These are phyloP conservation scores for Ceratocystis diversiconidia DNA, from an alignment of 2,329 filamentous ascomycete species.

Conservation along the genomic window DNA sequence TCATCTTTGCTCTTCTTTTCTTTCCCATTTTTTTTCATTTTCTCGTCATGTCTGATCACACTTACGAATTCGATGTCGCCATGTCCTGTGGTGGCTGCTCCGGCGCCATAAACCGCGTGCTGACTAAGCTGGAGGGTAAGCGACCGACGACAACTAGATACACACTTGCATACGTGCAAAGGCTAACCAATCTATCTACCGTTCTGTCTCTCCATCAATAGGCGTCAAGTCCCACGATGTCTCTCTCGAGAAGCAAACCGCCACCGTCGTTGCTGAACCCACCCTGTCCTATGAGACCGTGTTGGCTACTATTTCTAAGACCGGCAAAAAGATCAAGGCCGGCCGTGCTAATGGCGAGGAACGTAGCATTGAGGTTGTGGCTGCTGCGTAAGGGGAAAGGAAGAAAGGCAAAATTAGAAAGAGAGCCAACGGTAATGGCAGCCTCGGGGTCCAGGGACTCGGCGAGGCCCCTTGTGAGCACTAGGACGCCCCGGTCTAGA, in stretches of 20 bases:
- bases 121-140: constrained; percentile 82
- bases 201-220: constrained; percentile 26
- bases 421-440: too few species aligned
- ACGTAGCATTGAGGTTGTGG: constrained; percentile 36
- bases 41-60: constrained; percentile 56
- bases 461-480: too few species aligned
- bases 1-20: constrained; percentile 2
- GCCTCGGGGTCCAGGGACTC: too few species aligned
- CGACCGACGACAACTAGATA: constrained; percentile 14
- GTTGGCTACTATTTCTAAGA: constrained; percentile 82
- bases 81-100: constrained; percentile 98
- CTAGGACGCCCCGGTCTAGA: background rate
- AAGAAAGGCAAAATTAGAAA: too few species aligned
- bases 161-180: background rate
- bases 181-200: background rate
- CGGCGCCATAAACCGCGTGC: constrained; percentile 77
- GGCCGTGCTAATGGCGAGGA: constrained; percentile 54
- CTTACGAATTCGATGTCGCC: constrained; percentile 85
- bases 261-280: constrained; percentile 57
- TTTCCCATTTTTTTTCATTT: constrained; percentile 14
- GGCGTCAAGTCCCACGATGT: constrained; percentile 80
- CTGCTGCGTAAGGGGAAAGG: constrained; percentile 23
- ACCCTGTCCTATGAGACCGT: constrained; percentile 65
- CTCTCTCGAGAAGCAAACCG: constrained; percentile 72
- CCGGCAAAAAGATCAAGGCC: constrained; percentile 78